Base-by-base conservation (phyloP, 1,139 yeast genomes). In the Pichia sp. region DNA sequence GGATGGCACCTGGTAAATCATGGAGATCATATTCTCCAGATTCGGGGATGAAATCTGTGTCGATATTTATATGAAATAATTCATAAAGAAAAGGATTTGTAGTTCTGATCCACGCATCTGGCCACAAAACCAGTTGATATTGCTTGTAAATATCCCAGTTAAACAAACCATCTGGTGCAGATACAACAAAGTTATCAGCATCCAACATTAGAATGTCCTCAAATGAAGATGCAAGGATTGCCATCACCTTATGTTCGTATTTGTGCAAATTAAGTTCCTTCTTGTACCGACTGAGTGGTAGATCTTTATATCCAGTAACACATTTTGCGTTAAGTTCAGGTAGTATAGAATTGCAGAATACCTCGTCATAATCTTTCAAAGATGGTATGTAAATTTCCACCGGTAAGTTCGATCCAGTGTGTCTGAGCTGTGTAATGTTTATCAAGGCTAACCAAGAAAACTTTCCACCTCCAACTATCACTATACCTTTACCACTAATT, bases 31-130 rank as follows among this genome's bases (percentile, higher is more conserved):
- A 53, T 47, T 63, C 40, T 47, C 47, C 69, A 47, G 47, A 45
- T 11, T 50, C 50, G 14, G 48, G 48, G 18, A 41, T 45, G 28
- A 40, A 40, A 18, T 42, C 44, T 22, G 43, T 48, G 8, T 46
- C 62, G 10, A 70, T 55, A 8, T 52, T 45, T 3, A 69, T 52
- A 4, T 68, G 72, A 1, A 81, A 74, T 35, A 78, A 66, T 3
- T 75, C 69, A 50, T 75, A 79, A 46, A 63, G 75, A 19, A 55
- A 61, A 2, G 87, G 87, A 20, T 75, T 63, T 0, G 79, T 74
- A 1, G 77, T 65, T 50, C 87, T 64, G 35, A 67, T 63, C 86
- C 86, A 79, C 40, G 72, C 72, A 53, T 79, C 86, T 6, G 88
- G 87, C 88, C 88, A 80, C n/a, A 77, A 32, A 2, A 69, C 55